Base-by-base conservation (phyloP, 2,329 filamentous ascomycete genomes). In the Whalleya microplaca region DNA sequence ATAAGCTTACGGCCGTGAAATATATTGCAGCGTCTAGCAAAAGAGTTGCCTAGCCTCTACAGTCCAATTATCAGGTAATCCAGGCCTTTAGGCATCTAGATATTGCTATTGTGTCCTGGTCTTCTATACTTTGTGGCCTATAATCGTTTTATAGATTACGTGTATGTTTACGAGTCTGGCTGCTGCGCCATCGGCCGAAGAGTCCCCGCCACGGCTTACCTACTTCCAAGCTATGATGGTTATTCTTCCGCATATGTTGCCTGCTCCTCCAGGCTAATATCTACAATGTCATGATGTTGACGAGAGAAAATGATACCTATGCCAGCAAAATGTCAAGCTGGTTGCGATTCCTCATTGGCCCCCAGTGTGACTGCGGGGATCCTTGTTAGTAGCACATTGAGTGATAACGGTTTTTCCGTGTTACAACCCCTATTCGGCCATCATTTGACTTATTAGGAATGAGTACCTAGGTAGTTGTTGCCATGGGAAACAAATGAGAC, bases 341-440 rank as follows among this genome's bases (percentile, higher is more conserved):
- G 29, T 48, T 21, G 20, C 19, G 37, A 32, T 21, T 41, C 16
- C 27, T 40, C 43, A n/a, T 37, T 37, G 32, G 32, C 7, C 41
- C 8, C 20, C 43, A 6, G 5, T 45, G 21, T 32, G 23, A 37
- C 55, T 56, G 57, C 57, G 60, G 60, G 60, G 59, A 60, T 42
- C 60, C 60, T 60, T 51, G 60, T 58, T 55, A 21, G 58, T 58
- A 57, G 60, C 60, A 62, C 60, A 57, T 60, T 62, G 9, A 27
- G 9, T 9, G 9, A 27, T 27, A 9, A 27, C 4, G 23, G 23
- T 27, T 27, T 27, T 27, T 27, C 9, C 9, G 23, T 37, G 7
- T 12, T 12, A 16, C 32, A 37, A 37, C 8, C 32, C 32, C 32
- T 37, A 37, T 37, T 37, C 6, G 10, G 32, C 14, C 6, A 37